Percentiles rank a stretch among this genome's conserved stretches.
Conservation (phyloP, 148 eudicot genomes). For the Cornus suecica region DNA sequence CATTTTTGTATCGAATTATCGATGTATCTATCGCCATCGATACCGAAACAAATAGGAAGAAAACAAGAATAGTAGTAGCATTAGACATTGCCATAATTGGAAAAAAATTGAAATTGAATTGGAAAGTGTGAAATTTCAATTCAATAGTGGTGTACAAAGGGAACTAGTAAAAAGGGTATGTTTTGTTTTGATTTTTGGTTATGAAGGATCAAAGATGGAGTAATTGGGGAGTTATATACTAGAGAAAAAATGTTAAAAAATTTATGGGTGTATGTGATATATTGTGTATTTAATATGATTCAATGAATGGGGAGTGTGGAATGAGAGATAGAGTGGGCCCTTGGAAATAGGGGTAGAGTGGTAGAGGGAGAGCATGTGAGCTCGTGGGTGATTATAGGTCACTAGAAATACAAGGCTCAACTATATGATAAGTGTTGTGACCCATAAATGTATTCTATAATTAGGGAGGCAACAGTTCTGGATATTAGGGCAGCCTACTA, state of each 20-base stretch:
- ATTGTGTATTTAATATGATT: neutral
- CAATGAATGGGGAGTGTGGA: neutral
- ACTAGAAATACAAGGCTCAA: neutral
- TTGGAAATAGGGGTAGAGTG: neutral
- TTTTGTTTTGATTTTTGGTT: no score
- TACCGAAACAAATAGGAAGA: conserved; percentile 23
- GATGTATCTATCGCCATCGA: conserved; percentile 14
- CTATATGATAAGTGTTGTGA: neutral
- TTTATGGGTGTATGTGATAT: neutral
- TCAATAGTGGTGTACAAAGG: no score
- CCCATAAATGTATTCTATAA: neutral
- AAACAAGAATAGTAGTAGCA: conserved; percentile 24
- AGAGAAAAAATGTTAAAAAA: neutral
- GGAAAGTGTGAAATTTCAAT: no score
- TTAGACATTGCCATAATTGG: conserved; percentile 24
- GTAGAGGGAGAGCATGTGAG: neutral
- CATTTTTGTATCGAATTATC: conserved; percentile 10
- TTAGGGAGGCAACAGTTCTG: neutral
- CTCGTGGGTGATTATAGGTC: neutral
- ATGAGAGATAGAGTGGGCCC: neutral
- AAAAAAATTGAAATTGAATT: no score
- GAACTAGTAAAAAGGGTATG: no score
- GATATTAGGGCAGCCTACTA: neutral
- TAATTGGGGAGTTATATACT: neutral
- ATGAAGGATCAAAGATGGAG: no score